phyloP scores from a whole-genome alignment of 345 rosid genomes.

The Gossypium australe region DNA sequence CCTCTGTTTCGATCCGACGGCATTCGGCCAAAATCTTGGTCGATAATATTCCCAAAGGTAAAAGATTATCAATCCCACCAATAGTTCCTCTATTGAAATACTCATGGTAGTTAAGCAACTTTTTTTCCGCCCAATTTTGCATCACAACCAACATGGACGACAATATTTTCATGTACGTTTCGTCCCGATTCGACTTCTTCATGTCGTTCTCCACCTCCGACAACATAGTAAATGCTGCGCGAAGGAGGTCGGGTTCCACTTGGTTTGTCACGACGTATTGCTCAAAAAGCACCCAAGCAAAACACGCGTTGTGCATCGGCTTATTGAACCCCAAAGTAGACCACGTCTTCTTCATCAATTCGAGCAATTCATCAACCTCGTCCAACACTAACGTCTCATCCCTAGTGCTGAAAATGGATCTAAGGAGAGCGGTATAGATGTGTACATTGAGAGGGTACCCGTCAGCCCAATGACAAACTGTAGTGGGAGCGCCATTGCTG shows the following conservation, averaged over 20 bases:
- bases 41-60: conserved; percentile 61
- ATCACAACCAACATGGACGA: conserved; percentile 58
- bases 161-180: conserved; percentile 50
- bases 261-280: conserved; percentile 66
- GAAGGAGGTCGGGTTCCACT: conserved; percentile 68
- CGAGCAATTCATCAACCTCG: conserved; percentile 87
- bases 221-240: conserved; percentile 64
- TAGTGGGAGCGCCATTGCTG: conserved; percentile 45
- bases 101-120: conserved; percentile 66
- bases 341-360: conserved; percentile 94
- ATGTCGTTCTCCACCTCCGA: conserved; percentile 76
- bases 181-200: conserved; percentile 55
- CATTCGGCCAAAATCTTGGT: conserved; percentile 68
- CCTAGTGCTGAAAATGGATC: conserved; percentile 58
- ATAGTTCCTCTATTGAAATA: conserved; percentile 58
- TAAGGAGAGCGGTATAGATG: conserved; percentile 56
- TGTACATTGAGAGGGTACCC: conserved; percentile 82
- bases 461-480: conserved; percentile 91
- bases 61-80: conserved; percentile 54
- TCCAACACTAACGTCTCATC: conserved; percentile 82
- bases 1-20: conserved; percentile 37
- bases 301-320: conserved; percentile 65
- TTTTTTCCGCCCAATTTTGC: conserved; percentile 84
- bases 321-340: conserved; percentile 68
- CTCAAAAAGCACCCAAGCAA: conserved; percentile 82